Conservation (phyloP, 2,329 filamentous ascomycete species). For the Diaporthe velutina region DNA sequence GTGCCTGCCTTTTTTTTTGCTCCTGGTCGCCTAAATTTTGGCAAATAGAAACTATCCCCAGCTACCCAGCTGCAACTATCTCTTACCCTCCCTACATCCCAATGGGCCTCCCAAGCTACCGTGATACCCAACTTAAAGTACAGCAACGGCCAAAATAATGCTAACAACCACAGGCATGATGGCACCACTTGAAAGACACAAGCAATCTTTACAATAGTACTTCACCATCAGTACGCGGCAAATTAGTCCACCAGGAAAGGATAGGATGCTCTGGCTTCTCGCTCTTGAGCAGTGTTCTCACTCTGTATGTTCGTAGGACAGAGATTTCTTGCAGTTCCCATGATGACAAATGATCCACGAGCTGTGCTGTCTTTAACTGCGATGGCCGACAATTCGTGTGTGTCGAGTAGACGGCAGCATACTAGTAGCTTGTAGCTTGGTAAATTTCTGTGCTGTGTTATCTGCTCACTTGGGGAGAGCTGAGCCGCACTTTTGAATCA, state of each 20-base stretch:
- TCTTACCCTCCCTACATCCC: too few relatives aligned
- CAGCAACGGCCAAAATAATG: too few relatives aligned
- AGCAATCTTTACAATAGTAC: too few relatives aligned
- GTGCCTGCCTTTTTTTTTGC: neutral
- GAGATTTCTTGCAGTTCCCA: neutral
- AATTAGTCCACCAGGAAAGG: neutral
- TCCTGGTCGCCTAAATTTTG: neutral
- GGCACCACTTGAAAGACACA: too few relatives aligned
- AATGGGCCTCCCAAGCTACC: too few relatives aligned
- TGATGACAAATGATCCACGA: neutral
- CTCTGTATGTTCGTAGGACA: neutral
- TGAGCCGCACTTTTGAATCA: neutral
- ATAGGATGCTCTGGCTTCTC: neutral
- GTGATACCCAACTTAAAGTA: too few relatives aligned
- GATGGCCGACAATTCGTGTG: too few relatives aligned
- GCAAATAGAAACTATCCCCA: too few relatives aligned
- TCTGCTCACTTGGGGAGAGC: neutral
- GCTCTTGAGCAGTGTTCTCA: neutral
- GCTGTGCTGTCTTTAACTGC: too few relatives aligned
- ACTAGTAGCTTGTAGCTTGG: neutral
- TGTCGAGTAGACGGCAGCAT: neutral
- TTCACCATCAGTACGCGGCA: too few relatives aligned
- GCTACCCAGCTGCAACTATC: neutral
- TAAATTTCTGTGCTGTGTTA: neutral
- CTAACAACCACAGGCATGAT: too few relatives aligned